Evolutionary conservation across 2,329 filamentous ascomycete genomes (phyloP), one percentile per base, ranked within the genome.

Genomic region (Mollisia scopiformis): DNA sequence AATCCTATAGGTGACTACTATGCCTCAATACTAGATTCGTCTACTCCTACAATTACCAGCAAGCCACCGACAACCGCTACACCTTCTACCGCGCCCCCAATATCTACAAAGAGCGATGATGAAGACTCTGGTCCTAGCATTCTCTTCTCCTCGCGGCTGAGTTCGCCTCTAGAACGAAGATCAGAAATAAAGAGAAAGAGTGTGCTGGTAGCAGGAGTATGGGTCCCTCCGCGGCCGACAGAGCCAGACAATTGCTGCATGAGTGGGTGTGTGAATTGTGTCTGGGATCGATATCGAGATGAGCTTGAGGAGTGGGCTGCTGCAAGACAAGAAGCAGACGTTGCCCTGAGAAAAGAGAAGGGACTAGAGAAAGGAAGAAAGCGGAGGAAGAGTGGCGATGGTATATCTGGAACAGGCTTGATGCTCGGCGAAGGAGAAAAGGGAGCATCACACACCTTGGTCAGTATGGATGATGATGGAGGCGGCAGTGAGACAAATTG

Each of bases 191-290:
- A 85, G 13, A 78, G 82, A 14, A 80, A 84, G 63, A 87, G 87
- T 53, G 84, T 80, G 8, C 80, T 86, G 62, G 80, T 97, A 58
- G 93, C 91, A 1, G 94, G 93, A 3, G 84, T 98, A 1, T 77
- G 86, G 19, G 89, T 98, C 4, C 95, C 95, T 1, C 93, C 93
- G 0, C 85, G 85, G 51, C 95, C 95, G 1, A 83, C 87, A 51
- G 94, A 99, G 76, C 95, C 95, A 3, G 95, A 98, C 71, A 97
- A 99, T 73, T 99, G 95, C 82, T 99, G 95, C 77, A 99, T 99
- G 95, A 95, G 91, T 72, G 95, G 95, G 2, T 99, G 95, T 74
- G 94, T 97, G 52, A 93, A 98, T 75, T 99, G 95, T 75, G 95
- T 98, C 2, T 98, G 93, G 93, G 93, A 97, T 70, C 82, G 87